Evolutionary conservation across 768 basidiomycete species (phyloP).

Genomic region (Tricholomella constricta): DNA sequence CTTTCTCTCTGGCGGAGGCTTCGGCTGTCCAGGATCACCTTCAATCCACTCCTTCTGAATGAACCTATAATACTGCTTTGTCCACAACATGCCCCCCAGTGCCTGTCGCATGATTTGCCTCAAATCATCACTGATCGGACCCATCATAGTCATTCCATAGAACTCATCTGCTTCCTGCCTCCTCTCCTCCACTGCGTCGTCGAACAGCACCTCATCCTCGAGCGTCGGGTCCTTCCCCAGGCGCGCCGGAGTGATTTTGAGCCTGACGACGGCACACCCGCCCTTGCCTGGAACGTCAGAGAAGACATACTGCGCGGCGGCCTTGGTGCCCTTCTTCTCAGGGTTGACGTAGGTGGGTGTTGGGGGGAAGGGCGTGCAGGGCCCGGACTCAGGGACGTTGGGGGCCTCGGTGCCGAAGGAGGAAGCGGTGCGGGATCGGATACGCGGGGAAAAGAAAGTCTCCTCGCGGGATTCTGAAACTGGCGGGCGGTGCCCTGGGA

Average conservation of each 20-base stretch:
- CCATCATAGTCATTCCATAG: slow-evolving; percentile 77
- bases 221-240: slow-evolving; percentile 77
- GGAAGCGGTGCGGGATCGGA: slow-evolving; percentile 52
- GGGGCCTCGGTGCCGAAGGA: slow-evolving; percentile 39
- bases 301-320: slow-evolving; percentile 91
- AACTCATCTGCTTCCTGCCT: slow-evolving; percentile 96
- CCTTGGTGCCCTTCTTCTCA: slow-evolving; percentile 85
- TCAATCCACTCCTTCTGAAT: slow-evolving; percentile 96
- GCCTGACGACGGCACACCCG: slow-evolving; percentile 91
- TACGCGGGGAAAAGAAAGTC: slow-evolving; percentile 48
- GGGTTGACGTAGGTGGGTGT: slow-evolving; percentile 78
- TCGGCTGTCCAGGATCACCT: slow-evolving; percentile 93
- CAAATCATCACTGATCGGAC: slow-evolving; percentile 89
- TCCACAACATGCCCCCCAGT: slow-evolving; percentile 96
- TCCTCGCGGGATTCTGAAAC: slow-evolving; percentile 44
- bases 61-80: slow-evolving; percentile 96
- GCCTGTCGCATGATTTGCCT: slow-evolving; percentile 97
- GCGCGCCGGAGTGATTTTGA: slow-evolving; percentile 84
- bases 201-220: slow-evolving; percentile 87
- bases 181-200: slow-evolving; percentile 86
- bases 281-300: slow-evolving; percentile 84
- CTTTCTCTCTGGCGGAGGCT: slow-evolving; percentile 90
- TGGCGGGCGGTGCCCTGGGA: slow-evolving; percentile 78
- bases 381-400: slow-evolving; percentile 51
- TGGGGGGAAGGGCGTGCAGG: slow-evolving; percentile 60